A percentile compares a stretch with the other conserved stretches of the same genome.
Evolutionary conservation across 140 eudicot species (phyloP).

Genomic region (Flaveria floridana): DNA sequence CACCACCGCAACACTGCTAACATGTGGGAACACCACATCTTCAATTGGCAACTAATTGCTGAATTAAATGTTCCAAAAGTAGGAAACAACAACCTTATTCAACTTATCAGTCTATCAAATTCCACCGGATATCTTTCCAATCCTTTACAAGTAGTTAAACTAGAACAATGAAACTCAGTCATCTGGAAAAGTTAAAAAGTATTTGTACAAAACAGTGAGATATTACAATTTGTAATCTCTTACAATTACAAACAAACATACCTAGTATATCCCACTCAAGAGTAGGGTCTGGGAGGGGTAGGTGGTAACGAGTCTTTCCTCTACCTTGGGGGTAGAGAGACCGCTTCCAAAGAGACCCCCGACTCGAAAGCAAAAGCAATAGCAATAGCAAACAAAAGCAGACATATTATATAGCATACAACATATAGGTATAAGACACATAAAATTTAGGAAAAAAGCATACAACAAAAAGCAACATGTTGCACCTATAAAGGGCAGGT

Average conservation of each 20-base stretch:
- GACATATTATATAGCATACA: no score
- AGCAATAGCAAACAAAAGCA: no score
- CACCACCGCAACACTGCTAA: neutral
- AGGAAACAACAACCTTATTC: constrained; percentile 16
- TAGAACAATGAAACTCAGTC: constrained; percentile 4
- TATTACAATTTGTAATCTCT: constrained; percentile 5
- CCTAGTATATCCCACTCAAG: no score
- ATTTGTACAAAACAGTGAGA: neutral
- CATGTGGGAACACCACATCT: neutral
- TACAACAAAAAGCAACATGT: no score
- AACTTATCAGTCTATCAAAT: constrained; percentile 18
- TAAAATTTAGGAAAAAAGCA: no score
- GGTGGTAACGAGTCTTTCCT: no score
- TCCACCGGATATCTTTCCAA: neutral
- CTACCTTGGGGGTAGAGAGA: no score
- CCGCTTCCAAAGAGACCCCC: no score
- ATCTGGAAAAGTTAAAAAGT: neutral
- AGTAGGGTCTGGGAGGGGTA: no score
- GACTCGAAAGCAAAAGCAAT: no score
- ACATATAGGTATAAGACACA: no score
- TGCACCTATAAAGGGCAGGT: no score
- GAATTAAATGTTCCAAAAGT: constrained; percentile 1
- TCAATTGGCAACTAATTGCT: constrained; percentile 15
- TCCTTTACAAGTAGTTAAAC: constrained; percentile 10
- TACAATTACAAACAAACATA: neutral